Evolutionary conservation across 306 rosid species (phyloP).

Genomic region (Acmispon strigosus): DNA sequence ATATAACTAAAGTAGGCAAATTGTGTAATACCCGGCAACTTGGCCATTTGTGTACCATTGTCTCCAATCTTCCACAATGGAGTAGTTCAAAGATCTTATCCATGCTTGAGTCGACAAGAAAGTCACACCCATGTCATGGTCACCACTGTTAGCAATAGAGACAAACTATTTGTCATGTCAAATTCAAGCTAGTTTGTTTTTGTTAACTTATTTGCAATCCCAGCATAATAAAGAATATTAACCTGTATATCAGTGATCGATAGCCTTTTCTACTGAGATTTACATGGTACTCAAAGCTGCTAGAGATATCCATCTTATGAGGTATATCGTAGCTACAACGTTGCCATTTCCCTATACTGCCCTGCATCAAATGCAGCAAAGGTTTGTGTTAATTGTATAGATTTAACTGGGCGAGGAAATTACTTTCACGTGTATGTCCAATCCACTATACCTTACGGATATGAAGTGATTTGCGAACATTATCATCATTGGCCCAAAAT

Average conservation of each 20-base stretch:
- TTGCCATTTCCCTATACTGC: slow-evolving; percentile 48
- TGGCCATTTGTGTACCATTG: slow-evolving; percentile 45
- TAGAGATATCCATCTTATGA: not conserved
- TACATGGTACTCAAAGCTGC: slow-evolving; percentile 32
- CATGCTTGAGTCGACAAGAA: slow-evolving; percentile 55
- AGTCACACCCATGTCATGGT: slow-evolving; percentile 40
- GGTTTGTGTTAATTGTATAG: not conserved
- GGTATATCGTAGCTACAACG: slow-evolving; percentile 20
- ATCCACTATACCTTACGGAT: slow-evolving; percentile 34
- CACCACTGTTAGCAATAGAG: slow-evolving; percentile 40
- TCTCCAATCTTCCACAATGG: slow-evolving; percentile 70
- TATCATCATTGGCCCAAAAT: slow-evolving; percentile 50
- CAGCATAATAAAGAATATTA: not conserved
- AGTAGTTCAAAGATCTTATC: slow-evolving; percentile 53
- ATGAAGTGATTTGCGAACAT: slow-evolving; percentile 49
- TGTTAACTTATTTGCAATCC: too few species aligned
- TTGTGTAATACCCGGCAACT: slow-evolving; percentile 47
- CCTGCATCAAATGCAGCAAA: slow-evolving; percentile 25
- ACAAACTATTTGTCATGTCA: not conserved
- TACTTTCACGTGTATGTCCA: not conserved
- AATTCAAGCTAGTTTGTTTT: not conserved
- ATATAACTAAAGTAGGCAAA: not conserved
- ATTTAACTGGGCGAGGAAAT: not conserved
- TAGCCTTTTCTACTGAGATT: slow-evolving; percentile 50
- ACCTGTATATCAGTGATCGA: slow-evolving; percentile 66